Conservation (phyloP, 2,329 filamentous ascomycete species). For the Blastomyces silverae region DNA sequence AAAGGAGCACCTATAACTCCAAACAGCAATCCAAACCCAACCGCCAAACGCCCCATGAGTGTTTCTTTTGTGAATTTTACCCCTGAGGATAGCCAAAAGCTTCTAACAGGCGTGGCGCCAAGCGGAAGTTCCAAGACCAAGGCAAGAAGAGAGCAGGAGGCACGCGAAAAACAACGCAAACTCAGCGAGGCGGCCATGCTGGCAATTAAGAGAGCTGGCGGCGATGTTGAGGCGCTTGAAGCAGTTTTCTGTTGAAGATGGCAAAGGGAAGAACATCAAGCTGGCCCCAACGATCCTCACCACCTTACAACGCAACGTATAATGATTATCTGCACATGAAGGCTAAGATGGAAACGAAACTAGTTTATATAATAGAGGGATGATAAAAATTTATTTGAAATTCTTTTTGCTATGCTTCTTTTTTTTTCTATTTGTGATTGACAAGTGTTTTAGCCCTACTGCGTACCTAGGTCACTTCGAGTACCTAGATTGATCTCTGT, state of each 20-base stretch:
- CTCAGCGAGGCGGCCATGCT: slow-evolving; percentile 39
- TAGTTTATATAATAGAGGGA: slow-evolving; percentile 14
- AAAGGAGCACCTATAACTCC: slow-evolving; percentile 10
- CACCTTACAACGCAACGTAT: slow-evolving; percentile 16
- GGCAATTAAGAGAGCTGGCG: slow-evolving; percentile 41
- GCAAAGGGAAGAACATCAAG: not conserved
- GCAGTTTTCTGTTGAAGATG: slow-evolving; percentile 34
- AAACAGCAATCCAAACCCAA: slow-evolving; percentile 9
- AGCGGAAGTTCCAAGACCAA: slow-evolving; percentile 92
- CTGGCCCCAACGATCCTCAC: slow-evolving; percentile 2
- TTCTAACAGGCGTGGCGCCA: slow-evolving; percentile 85
- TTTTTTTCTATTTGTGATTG: not conserved
- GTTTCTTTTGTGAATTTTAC: slow-evolving; percentile 84
- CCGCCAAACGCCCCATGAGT: slow-evolving; percentile 15
- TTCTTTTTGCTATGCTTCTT: not conserved
- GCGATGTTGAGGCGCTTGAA: slow-evolving; percentile 41
- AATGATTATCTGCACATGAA: slow-evolving; percentile 10
- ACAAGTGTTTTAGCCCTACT: not conserved
- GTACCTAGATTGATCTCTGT: not conserved
- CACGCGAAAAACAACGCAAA: slow-evolving; percentile 61
- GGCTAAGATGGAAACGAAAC: slow-evolving; percentile 21
- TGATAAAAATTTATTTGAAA: slow-evolving; percentile 9
- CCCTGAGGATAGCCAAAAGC: slow-evolving; percentile 65
- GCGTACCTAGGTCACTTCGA: not conserved
- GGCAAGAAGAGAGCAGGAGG: slow-evolving; percentile 82